Base-by-base conservation (phyloP, 2,329 filamentous ascomycete species). In the Alternaria sp. region DNA sequence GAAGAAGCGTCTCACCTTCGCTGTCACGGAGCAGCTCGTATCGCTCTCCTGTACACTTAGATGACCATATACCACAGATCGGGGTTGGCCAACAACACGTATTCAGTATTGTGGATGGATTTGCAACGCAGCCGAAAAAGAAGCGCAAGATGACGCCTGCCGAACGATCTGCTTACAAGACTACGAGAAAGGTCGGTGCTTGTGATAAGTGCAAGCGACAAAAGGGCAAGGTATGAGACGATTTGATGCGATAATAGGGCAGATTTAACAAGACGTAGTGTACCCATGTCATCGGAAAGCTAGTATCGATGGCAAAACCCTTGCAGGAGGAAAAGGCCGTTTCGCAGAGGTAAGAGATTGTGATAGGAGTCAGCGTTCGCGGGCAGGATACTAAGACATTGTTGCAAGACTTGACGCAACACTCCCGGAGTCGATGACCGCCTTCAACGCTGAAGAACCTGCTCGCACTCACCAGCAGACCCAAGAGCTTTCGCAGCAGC, bases 131-230 rank as follows among this genome's bases (percentile, higher is more conserved):
- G 25, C 70, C 65, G 4, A 76, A 70, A 46, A 75, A 65, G 5
- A 76, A 73, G 41, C 66, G 71, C 28, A 73, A 67, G 47, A 77
- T 77, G 74, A 75, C 72, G 1, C 12, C 55, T 2, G 58, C 71
- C 44, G 75, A 77, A 53, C 68, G 66, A 15, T 49, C 37, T 2
- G 68, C 64, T 2, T 77, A 77, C 60, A 76, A 71, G 46, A 60
- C 69, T 18, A 76, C 68, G 3, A 68, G 75, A 46, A 71, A 68
- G 45, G 44, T 68, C n/a, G 74, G 74, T 15, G 75, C 75, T 43
- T 77, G 75, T 57, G 47, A 62, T 8, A 69, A 67, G 15, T 77
- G 75, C 43, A 72, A 66, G 43, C 68, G 63, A 15, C 65, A 67
- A 23, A 77, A 77, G 61, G 72, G 61, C 53, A 76, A 67, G 66